Evolutionary conservation across 768 basidiomycete genomes (phyloP), one percentile per base, ranked within the genome.

Genomic region (Termitomyces titanicus): DNA sequence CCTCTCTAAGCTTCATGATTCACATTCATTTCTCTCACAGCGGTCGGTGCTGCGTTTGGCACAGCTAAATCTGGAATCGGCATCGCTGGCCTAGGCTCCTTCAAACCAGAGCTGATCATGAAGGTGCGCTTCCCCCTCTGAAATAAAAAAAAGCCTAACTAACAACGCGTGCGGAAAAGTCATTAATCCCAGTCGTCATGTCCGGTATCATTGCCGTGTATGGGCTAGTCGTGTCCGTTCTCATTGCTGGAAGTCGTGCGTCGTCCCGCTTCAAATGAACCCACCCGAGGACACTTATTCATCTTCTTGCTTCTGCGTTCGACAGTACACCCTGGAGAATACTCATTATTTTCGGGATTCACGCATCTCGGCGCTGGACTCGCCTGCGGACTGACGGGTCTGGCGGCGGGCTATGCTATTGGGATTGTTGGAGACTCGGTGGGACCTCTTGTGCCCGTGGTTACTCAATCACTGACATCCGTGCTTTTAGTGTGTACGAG

Each of bases 171-270:
- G n/a, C n/a, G n/a, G n/a, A 10, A 18, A 64, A 95, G 93, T 95
- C 93, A 15, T 79, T 97, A 51, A 94, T 98, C 60, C 95, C 95
- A 4, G 94, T 97, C 34, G 94, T 98, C 70, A 97, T 98, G 94
- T 91, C 93, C 55, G 94, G 95, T 74, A 97, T 97, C 70, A 95
- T 97, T 61, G 94, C 95, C 29, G 95, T 98, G 35, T 98, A 98
- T 67, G 95, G 95, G 8, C 80, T 98, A 39, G 96, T 98, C 9
- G 95, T 98, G 13, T 91, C 92, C 3, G 95, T 98, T 29, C 82
- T 98, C 54, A 97, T 97, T 58, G 80, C 89, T 17, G 92, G 92
- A 54, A 65, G 72, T 58, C 54, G 76, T 79, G 60, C 59, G 79
- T 74, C 50, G 20, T 47, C 47, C 39, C 46, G 20, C 54, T 29